Percentiles rank a stretch among this genome's conserved stretches.
phyloP scores from a whole-genome alignment of 2,329 filamentous ascomycete species.

The Pezicula rhizophila region DNA sequence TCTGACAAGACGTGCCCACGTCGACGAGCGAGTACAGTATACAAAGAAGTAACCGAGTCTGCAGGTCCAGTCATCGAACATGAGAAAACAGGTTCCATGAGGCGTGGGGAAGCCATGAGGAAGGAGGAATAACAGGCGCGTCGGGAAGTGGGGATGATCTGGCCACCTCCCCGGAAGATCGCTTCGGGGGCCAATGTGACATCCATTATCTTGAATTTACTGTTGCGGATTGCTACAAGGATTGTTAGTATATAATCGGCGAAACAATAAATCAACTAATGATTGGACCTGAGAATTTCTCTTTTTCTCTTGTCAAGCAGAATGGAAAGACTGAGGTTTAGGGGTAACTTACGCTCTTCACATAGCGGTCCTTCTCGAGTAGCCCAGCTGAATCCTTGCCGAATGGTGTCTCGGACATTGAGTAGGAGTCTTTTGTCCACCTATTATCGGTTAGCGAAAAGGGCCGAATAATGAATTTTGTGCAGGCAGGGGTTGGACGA shows the following conservation, averaged over 20 bases:
- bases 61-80: conserved; percentile 91
- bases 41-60: conserved; percentile 80
- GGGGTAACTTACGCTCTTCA: conserved; percentile 75
- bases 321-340: conserved; percentile 16
- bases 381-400: conserved; percentile 95
- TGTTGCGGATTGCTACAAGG: conserved; percentile 79
- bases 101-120: conserved; percentile 88
- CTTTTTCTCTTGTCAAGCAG: conserved; percentile 5
- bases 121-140: conserved; percentile 94
- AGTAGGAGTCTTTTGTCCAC: conserved; percentile 88
- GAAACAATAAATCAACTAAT: conserved; percentile 12
- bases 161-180: conserved; percentile 90
- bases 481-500: not conserved
- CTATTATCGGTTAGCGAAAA: conserved; percentile 32
- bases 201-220: conserved; percentile 95
- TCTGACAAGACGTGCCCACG: conserved; percentile 93
- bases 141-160: conserved; percentile 93
- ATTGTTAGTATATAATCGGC: conserved; percentile 25
- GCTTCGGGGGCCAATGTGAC: conserved; percentile 80
- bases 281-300: conserved; percentile 1
- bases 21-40: conserved; percentile 83
- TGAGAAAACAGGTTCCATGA: conserved; percentile 95
- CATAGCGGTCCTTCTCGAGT: conserved; percentile 91
- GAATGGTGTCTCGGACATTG: conserved; percentile 84
- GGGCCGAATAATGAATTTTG: conserved; percentile 14